Evolutionary conservation across 148 eudicot genomes (phyloP).

Genomic region (Agrostemma githago): DNA sequence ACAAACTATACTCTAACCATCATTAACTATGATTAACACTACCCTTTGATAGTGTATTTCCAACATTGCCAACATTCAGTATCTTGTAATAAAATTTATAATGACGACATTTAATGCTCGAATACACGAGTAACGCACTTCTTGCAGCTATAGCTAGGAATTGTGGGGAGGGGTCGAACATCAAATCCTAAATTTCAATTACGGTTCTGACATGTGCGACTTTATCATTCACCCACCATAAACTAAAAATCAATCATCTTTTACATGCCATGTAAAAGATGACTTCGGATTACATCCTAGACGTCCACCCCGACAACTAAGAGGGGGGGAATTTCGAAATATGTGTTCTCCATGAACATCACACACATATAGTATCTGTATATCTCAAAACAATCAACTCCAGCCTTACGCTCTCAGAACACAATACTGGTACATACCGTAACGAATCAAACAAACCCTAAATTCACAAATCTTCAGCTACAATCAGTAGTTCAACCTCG

Average conservation of each 20-base stretch:
- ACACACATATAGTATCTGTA: background rate
- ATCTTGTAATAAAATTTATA: background rate
- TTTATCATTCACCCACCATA: background rate
- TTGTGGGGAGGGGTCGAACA: background rate
- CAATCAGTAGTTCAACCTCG: background rate
- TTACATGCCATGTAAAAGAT: background rate
- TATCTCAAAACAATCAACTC: background rate
- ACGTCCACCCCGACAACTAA: too few species aligned
- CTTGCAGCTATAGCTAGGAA: background rate
- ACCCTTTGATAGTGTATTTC: too few species aligned
- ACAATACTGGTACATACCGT: background rate
- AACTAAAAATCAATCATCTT: background rate
- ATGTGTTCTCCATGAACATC: background rate
- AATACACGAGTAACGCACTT: background rate
- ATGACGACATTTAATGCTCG: background rate
- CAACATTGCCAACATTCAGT: background rate
- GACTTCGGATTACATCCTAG: too few species aligned
- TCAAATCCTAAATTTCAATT: background rate
- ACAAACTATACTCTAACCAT: background rate
- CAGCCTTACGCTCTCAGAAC: background rate
- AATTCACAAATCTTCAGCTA: background rate
- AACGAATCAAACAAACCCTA: background rate
- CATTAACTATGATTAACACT: background rate
- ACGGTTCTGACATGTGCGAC: background rate
- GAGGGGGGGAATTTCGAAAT: too few species aligned